A percentile compares a stretch with the other conserved stretches of the same genome.
phyloP scores from a whole-genome alignment of 306 rosid species.

The Pyrus pyrifolia region DNA sequence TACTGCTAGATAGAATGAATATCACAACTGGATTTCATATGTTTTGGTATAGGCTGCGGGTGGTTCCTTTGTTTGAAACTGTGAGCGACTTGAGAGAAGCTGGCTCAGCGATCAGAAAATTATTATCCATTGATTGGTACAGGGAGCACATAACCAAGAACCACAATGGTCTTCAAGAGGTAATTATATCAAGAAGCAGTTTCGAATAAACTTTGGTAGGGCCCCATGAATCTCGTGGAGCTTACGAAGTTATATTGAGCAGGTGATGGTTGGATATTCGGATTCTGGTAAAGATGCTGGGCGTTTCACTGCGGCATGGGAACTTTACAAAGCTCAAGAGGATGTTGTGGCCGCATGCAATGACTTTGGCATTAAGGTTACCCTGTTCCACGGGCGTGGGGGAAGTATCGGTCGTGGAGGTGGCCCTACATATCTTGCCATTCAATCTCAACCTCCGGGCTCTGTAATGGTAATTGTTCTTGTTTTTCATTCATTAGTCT shows the following conservation, averaged over 20 bases:
- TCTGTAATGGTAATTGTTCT: slow-evolving; percentile 67
- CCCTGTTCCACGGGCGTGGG: slow-evolving; percentile 92
- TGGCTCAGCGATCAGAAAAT: slow-evolving; percentile 73
- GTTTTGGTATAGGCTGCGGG: slow-evolving; percentile 60
- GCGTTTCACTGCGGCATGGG: slow-evolving; percentile 95
- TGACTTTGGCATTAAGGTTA: slow-evolving; percentile 79
- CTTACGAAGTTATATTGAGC: slow-evolving; percentile 22
- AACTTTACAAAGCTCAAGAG: slow-evolving; percentile 95
- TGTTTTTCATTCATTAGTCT: neutral
- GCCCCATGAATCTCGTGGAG: slow-evolving; percentile 10
- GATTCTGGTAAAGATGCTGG: slow-evolving; percentile 99
- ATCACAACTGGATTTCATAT: slow-evolving; percentile 6
- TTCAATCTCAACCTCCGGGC: slow-evolving; percentile 98
- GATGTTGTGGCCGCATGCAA: slow-evolving; percentile 92
- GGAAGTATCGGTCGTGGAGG: slow-evolving; percentile 99
- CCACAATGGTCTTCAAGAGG: slow-evolving; percentile 92
- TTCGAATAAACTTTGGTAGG: neutral
- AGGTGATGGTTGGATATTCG: slow-evolving; percentile 98
- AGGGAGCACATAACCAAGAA: slow-evolving; percentile 63
- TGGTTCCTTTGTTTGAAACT: slow-evolving; percentile 94
- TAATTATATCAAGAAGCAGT: slow-evolving; percentile 13
- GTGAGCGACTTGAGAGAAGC: slow-evolving; percentile 89
- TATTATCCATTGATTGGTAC: slow-evolving; percentile 86
- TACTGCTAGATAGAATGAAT: neutral
- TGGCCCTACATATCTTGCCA: slow-evolving; percentile 93